phyloP scores from a whole-genome alignment of 257 asterid species.

The Solanum dulcamara region DNA sequence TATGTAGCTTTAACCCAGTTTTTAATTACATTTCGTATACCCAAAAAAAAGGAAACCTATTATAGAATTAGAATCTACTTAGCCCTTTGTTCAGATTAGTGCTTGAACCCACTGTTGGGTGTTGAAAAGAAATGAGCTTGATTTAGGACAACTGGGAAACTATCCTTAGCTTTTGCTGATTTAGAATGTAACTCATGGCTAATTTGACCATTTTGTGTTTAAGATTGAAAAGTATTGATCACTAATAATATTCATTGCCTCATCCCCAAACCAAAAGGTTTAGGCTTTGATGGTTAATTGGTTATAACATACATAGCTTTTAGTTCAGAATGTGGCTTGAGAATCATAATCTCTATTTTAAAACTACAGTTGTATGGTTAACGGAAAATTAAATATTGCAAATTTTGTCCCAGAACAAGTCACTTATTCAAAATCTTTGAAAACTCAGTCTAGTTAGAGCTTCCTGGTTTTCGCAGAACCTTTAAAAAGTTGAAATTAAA shows the following conservation, averaged over 20 bases:
- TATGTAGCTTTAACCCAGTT: background rate
- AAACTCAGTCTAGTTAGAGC: background rate
- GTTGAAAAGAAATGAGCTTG: background rate
- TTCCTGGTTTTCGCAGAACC: background rate
- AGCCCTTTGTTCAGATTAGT: background rate
- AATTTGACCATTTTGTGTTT: background rate
- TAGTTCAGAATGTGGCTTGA: background rate
- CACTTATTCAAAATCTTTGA: background rate
- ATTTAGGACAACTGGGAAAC: background rate
- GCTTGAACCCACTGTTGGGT: background rate
- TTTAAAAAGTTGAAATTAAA: background rate
- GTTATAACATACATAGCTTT: background rate
- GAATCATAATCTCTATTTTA: background rate
- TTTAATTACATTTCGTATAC: background rate
- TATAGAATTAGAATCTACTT: background rate
- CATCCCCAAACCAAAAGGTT: background rate
- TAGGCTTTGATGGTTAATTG: background rate
- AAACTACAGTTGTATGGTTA: background rate
- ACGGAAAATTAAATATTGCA: background rate
- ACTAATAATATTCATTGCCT: background rate
- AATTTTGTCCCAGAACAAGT: background rate
- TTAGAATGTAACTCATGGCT: background rate
- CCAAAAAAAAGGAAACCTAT: background rate
- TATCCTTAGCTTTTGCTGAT: background rate
- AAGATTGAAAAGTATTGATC: background rate